Evolutionary conservation across 2,329 filamentous ascomycete species (phyloP).

Genomic region (Nemania bipapillata): DNA sequence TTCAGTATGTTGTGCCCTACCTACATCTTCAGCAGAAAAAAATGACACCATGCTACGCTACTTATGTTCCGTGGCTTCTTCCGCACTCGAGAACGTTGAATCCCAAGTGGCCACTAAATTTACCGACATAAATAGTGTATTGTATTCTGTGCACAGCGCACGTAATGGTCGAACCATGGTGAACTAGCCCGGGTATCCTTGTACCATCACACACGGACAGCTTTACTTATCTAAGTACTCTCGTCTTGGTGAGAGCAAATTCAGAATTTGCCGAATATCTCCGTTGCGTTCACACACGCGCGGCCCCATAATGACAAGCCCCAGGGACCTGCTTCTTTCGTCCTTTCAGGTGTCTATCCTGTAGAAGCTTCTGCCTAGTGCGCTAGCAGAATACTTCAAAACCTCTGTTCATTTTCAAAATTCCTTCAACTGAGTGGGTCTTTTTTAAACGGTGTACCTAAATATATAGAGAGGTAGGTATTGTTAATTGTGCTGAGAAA

Average conservation of each 20-base stretch:
- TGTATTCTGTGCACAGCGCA: too few relatives aligned
- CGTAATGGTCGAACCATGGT: constrained; percentile 13
- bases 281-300: constrained; percentile 13
- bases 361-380: constrained; percentile 21
- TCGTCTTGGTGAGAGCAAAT: constrained; percentile 17
- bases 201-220: constrained; percentile 7
- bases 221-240: constrained; percentile 1
- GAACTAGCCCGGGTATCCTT: constrained; percentile 20
- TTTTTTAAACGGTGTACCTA: not conserved
- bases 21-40: not conserved
- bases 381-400: not conserved
- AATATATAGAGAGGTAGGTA: not conserved
- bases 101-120: not conserved
- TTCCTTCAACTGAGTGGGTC: constrained; percentile 12
- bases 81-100: not conserved
- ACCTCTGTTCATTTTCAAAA: not conserved
- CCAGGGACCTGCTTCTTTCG: constrained; percentile 37
- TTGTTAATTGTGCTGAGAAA: too few relatives aligned
- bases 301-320: constrained; percentile 17
- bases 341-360: constrained; percentile 9
- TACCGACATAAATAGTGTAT: not conserved
- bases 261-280: constrained; percentile 28
- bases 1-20: not conserved
- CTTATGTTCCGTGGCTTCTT: not conserved
- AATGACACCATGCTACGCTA: not conserved